Evolutionary conservation across 805 yeast species (phyloP).

Genomic region (Saturnispora hagleri): DNA sequence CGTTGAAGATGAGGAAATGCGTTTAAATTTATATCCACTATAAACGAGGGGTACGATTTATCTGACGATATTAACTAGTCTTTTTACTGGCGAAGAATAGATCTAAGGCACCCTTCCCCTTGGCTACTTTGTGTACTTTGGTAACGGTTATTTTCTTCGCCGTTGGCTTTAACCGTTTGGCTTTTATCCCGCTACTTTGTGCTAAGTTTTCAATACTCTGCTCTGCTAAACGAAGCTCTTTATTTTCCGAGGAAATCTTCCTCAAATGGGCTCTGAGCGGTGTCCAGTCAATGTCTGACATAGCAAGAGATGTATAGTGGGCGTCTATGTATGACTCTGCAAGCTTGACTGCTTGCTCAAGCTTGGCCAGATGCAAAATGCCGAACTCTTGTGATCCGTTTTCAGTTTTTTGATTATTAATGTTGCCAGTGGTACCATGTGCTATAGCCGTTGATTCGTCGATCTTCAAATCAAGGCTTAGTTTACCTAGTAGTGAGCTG

Average conservation of each 20-base stretch:
- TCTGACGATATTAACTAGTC: neutral
- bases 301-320: neutral
- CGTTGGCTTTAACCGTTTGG: neutral
- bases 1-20: neutral
- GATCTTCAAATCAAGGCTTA: constrained; percentile 3
- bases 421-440: neutral
- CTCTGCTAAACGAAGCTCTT: constrained; percentile 20
- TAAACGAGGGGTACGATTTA: constrained; percentile 9
- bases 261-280: constrained; percentile 4
- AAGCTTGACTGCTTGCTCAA: neutral
- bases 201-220: constrained; percentile 23
- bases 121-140: constrained; percentile 26
- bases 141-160: constrained; percentile 25
- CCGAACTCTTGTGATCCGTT: neutral
- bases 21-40: neutral
- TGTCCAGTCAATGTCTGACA: neutral
- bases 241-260: constrained; percentile 15
- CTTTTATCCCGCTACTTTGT: constrained; percentile 18
- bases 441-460: constrained; percentile 1
- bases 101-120: constrained; percentile 59
- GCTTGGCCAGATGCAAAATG: neutral
- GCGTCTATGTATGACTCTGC: neutral
- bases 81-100: constrained; percentile 44
- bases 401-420: neutral
- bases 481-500: constrained; percentile 14